These are phyloP conservation scores for Silene conica DNA, from an alignment of 148 eudicot genomes.

Conservation along the genomic window DNA sequence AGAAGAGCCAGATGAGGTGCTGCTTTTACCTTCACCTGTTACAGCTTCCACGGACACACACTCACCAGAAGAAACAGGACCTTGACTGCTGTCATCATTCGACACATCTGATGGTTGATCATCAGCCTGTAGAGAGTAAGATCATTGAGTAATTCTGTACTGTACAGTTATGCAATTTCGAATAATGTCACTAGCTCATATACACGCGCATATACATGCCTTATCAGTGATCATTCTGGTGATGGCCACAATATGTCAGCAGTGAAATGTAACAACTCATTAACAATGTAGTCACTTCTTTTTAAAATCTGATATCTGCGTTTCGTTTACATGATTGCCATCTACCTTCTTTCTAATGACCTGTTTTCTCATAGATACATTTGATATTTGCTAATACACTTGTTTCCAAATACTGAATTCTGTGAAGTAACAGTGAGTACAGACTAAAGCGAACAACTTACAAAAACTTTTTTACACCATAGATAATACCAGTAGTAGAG, in stretches of 20 bases:
- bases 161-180: too few relatives aligned
- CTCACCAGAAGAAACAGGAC: conserved; percentile 37
- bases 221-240: too few relatives aligned
- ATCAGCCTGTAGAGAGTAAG: conserved; percentile 36
- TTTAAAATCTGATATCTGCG: neutral
- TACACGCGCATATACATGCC: too few relatives aligned
- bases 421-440: neutral
- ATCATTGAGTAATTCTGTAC: too few relatives aligned
- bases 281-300: neutral
- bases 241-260: too few relatives aligned
- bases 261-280: neutral
- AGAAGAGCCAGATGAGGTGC: conserved; percentile 36
- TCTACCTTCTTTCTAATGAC: neutral
- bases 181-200: too few relatives aligned
- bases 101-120: conserved; percentile 50
- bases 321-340: too few relatives aligned
- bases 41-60: conserved; percentile 36
- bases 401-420: neutral
- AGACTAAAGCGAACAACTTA: neutral
- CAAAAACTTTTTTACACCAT: neutral
- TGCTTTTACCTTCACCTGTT: conserved; percentile 26
- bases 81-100: conserved; percentile 42
- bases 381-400: neutral
- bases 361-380: neutral
- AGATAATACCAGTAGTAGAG: neutral